Conservation (phyloP, 305 asterid genomes). For the Fraxinus xanthoxyloides region DNA sequence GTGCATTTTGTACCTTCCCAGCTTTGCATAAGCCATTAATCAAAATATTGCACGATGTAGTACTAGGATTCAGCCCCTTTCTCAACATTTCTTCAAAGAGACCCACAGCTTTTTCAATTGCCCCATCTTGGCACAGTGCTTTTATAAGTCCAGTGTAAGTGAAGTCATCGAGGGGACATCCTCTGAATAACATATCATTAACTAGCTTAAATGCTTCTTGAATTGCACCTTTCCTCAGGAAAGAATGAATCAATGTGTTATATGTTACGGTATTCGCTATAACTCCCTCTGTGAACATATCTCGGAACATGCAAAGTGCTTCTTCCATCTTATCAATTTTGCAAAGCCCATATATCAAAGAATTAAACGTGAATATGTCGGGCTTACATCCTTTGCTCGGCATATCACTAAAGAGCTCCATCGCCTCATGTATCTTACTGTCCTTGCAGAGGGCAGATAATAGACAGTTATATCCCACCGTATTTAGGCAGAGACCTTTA, state of each 20-base stretch:
- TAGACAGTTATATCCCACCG: neutral
- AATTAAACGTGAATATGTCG: neutral
- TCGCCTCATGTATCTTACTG: neutral
- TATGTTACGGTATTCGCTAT: neutral
- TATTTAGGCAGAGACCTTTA: neutral
- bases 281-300: slow-evolving; percentile 1
- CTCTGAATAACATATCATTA: neutral
- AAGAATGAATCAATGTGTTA: neutral
- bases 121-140: neutral
- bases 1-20: slow-evolving; percentile 2
- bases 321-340: neutral
- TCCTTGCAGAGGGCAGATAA: slow-evolving; percentile 2
- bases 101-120: slow-evolving; percentile 1
- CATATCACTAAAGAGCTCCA: neutral
- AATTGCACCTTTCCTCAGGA: neutral
- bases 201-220: neutral
- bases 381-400: neutral
- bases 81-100: slow-evolving; percentile 2
- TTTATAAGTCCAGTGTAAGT: slow-evolving; percentile 1
- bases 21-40: neutral
- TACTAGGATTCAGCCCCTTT: neutral
- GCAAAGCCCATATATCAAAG: neutral
- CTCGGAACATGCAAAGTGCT: neutral
- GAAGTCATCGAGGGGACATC: neutral
- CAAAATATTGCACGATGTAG: neutral